Conservation (phyloP, 164 flowering plant species). For the Magnolia changhungtana region DNA sequence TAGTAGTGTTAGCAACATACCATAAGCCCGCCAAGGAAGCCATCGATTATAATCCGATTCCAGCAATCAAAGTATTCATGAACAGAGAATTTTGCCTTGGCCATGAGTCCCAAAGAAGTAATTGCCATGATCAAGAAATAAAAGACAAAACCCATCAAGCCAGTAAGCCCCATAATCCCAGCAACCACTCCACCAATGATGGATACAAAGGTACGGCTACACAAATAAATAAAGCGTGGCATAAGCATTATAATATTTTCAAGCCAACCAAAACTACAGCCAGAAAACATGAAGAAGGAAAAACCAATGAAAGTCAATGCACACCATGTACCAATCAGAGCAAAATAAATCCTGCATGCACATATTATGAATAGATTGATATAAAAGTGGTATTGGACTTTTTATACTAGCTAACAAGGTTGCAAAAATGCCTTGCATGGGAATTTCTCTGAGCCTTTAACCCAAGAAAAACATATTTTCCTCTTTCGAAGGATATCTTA, state of each 20-base stretch:
- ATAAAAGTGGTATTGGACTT: too few species aligned
- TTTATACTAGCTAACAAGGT: not conserved
- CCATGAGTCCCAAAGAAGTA: constrained; percentile 70
- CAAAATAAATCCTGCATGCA: not conserved
- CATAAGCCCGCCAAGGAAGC: constrained; percentile 87
- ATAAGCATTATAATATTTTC: not conserved
- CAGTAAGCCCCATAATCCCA: constrained; percentile 85
- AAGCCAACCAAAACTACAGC: not conserved
- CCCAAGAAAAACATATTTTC: not conserved
- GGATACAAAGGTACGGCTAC: constrained; percentile 97
- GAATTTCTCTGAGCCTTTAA: not conserved
- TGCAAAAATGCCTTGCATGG: not conserved
- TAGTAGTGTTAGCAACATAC: constrained; percentile 36
- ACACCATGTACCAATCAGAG: not conserved
- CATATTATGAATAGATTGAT: not conserved
- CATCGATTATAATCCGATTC: constrained; percentile 77
- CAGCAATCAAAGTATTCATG: constrained; percentile 80
- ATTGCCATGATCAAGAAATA: constrained; percentile 86
- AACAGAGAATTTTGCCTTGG: constrained; percentile 74
- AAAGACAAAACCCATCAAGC: constrained; percentile 76
- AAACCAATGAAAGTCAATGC: not conserved
- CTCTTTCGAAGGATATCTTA: not conserved
- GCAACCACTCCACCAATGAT: constrained; percentile 95
- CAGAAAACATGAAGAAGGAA: not conserved
- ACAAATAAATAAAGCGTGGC: constrained; percentile 10